These are phyloP conservation scores for Pyrrhoderma noxium DNA, from an alignment of 1,284 basidiomycete species.

Conservation along the genomic window DNA sequence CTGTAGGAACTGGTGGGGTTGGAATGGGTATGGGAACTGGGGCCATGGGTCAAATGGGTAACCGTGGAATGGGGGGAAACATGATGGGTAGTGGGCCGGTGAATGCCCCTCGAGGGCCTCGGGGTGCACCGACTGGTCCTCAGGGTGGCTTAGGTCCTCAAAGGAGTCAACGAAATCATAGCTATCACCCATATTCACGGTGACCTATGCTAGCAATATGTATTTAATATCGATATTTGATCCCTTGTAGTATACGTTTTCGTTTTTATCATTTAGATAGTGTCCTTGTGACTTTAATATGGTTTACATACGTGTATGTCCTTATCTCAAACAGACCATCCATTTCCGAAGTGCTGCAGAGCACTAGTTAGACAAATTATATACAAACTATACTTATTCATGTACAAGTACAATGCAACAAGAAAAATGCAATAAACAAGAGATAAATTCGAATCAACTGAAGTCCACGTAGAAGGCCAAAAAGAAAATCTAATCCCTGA, in stretches of 20 bases:
- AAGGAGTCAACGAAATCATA: constrained; percentile 62
- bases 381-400: not conserved
- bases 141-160: constrained; percentile 63
- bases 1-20: constrained; percentile 35
- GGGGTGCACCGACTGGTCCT: constrained; percentile 47
- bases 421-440: not conserved
- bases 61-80: constrained; percentile 37
- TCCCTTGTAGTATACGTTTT: not conserved
- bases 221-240: not conserved
- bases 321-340: not conserved
- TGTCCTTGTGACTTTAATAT: constrained; percentile 15
- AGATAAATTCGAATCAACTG: not conserved
- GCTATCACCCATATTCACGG: constrained; percentile 75
- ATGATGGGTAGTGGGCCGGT: constrained; percentile 30
- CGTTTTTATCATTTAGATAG: not conserved
- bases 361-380: too few species aligned
- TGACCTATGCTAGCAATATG: constrained; percentile 23
- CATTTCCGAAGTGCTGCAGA: not conserved
- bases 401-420: not conserved
- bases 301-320: constrained; percentile 6
- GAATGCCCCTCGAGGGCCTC: constrained; percentile 62
- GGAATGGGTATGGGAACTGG: constrained; percentile 28
- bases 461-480: too few species aligned
- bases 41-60: constrained; percentile 40
- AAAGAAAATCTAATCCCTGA: not conserved